Conservation (phyloP, 805 yeast genomes). For the Candida gorgasii region DNA sequence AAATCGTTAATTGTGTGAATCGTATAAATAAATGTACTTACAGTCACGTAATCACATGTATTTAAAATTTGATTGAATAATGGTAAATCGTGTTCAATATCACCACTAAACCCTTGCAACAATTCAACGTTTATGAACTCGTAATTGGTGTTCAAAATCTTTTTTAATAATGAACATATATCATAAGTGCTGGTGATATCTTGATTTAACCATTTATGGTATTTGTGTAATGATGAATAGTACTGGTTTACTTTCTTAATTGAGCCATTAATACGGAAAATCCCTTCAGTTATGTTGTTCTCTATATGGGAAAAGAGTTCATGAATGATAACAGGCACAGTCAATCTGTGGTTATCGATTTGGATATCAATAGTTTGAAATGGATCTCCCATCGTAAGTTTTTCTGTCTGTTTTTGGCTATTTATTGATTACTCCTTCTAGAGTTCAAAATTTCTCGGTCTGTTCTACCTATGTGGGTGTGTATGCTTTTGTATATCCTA, state of each 20-base stretch:
- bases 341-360: conserved; percentile 6
- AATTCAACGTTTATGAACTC: conserved; percentile 12
- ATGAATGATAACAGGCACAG: conserved; percentile 22
- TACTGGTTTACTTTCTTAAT: conserved; percentile 25
- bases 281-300: conserved; percentile 25
- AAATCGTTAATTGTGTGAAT: conserved; percentile 18
- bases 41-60: neutral
- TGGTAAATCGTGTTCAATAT: conserved; percentile 1
- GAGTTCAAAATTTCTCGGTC: too few relatives aligned
- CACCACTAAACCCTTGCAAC: conserved; percentile 1
- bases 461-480: too few relatives aligned
- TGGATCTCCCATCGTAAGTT: conserved; percentile 12
- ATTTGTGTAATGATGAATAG: conserved; percentile 16
- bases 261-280: conserved; percentile 34
- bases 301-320: conserved; percentile 23
- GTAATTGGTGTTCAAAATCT: conserved; percentile 19
- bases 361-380: conserved; percentile 9
- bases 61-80: conserved; percentile 7
- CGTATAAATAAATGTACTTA: conserved; percentile 14
- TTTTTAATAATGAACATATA: conserved; percentile 28
- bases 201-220: conserved; percentile 21
- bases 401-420: too few relatives aligned
- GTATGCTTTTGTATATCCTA: neutral
- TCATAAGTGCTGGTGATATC: conserved; percentile 23
- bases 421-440: neutral